Percentiles rank a stretch among this genome's conserved stretches.
These are phyloP conservation scores for Globisporangium spiculum DNA, from an alignment of 352 stramenopile species.

Conservation along the genomic window DNA sequence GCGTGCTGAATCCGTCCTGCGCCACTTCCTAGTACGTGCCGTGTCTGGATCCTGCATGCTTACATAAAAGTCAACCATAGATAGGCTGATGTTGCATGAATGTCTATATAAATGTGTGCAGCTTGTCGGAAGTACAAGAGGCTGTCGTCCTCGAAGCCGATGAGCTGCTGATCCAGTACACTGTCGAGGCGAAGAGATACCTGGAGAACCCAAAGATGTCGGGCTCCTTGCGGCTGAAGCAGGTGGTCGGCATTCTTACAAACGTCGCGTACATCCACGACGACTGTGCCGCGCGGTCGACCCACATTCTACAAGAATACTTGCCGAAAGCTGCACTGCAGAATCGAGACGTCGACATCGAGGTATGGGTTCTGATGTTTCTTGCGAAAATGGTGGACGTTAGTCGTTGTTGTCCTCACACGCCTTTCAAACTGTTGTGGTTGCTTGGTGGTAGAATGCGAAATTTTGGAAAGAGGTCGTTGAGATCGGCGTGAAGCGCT, in stretches of 20 bases:
- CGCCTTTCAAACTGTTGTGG: not conserved
- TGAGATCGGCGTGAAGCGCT: conserved; percentile 48
- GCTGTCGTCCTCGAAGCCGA: conserved; percentile 56
- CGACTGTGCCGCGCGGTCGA: conserved; percentile 17
- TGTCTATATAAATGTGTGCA: conserved; percentile 14
- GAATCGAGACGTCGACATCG: conserved; percentile 45
- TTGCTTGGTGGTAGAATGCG: conserved; percentile 30
- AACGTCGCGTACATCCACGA: conserved; percentile 42
- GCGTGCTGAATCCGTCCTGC: conserved; percentile 78
- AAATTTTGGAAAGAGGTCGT: conserved; percentile 51
- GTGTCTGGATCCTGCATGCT: not conserved
- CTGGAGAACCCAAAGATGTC: conserved; percentile 64
- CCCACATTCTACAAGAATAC: conserved; percentile 16
- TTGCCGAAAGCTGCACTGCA: conserved; percentile 16
- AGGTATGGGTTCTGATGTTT: not conserved
- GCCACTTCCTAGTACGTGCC: conserved; percentile 64
- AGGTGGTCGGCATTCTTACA: conserved; percentile 63
- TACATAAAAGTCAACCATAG: not conserved
- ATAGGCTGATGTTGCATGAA: not conserved
- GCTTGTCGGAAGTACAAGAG: conserved; percentile 57
- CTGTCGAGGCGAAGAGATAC: conserved; percentile 54
- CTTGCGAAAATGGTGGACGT: conserved; percentile 3
- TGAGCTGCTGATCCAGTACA: conserved; percentile 61
- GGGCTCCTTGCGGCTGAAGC: conserved; percentile 55
- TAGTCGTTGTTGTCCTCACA: not conserved